Percentiles rank a stretch among this genome's conserved stretches.
These are phyloP conservation scores for sweet orange (Citrus sinensis) DNA, from an alignment of 345 rosid genomes.

Conservation along the genomic window DVS_A1.0 CM039167.1:22169001-22169500, in stretches of 20 bases:
- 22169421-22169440: neutral
- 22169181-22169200: constrained; percentile 89
- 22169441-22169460: neutral
- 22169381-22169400: neutral
- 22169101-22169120: constrained; percentile 60
- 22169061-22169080: constrained; percentile 90
- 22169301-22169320: neutral
- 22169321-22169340: neutral
- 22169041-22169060: constrained; percentile 41
- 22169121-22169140: constrained; percentile 57
- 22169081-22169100: constrained; percentile 88
- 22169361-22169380: neutral
- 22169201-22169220: constrained; percentile 50
- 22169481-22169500: constrained; percentile 1
- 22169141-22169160: constrained; percentile 70
- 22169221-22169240: neutral
- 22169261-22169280: neutral
- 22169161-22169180: constrained; percentile 95
- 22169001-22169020: neutral
- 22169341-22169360: neutral
- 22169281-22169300: neutral
- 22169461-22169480: neutral
- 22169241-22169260: neutral
- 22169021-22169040: neutral
- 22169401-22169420: neutral